phyloP scores from a whole-genome alignment of 169 alveolate genomes.

The Plasmodium inui region DNA sequence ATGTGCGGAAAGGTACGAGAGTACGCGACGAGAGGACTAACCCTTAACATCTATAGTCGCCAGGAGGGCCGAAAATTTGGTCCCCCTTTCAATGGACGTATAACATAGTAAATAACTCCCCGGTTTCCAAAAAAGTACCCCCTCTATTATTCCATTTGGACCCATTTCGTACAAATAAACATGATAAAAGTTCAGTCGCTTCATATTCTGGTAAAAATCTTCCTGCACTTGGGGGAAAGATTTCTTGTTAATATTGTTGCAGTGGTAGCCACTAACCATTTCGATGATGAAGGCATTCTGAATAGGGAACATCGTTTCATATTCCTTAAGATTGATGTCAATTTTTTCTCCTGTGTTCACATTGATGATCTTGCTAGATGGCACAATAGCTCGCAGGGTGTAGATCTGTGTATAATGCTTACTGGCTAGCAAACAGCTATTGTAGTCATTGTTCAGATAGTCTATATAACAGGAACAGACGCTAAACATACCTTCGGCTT shows the following conservation, averaged over 20 bases:
- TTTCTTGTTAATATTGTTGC: slow-evolving; percentile 42
- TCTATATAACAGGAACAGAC: slow-evolving; percentile 42
- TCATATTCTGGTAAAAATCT: slow-evolving; percentile 37
- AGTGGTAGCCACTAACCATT: slow-evolving; percentile 14
- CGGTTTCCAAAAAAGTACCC: slow-evolving; percentile 30
- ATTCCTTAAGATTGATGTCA: background rate
- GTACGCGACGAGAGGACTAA: background rate
- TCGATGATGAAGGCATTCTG: slow-evolving; percentile 61
- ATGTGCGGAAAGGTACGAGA: background rate
- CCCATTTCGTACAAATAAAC: slow-evolving; percentile 28
- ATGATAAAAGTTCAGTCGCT: slow-evolving; percentile 30
- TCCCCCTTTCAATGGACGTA: slow-evolving; percentile 33
- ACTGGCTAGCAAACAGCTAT: slow-evolving; percentile 18
- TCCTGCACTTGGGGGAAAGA: slow-evolving; percentile 51
- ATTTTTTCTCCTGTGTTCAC: slow-evolving; percentile 30
- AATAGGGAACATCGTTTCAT: slow-evolving; percentile 45
- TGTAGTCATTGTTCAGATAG: slow-evolving; percentile 17
- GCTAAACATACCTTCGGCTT: slow-evolving; percentile 61
- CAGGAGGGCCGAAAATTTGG: slow-evolving; percentile 24
- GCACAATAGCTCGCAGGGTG: slow-evolving; percentile 45
- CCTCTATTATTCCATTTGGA: slow-evolving; percentile 17
- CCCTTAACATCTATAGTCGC: slow-evolving; percentile 37
- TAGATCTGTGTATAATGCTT: slow-evolving; percentile 32
- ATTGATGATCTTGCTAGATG: background rate
- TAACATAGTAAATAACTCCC: slow-evolving; percentile 59